phyloP scores from a whole-genome alignment of 768 basidiomycete species.

The Gloeopeniophorella convolvens region DNA sequence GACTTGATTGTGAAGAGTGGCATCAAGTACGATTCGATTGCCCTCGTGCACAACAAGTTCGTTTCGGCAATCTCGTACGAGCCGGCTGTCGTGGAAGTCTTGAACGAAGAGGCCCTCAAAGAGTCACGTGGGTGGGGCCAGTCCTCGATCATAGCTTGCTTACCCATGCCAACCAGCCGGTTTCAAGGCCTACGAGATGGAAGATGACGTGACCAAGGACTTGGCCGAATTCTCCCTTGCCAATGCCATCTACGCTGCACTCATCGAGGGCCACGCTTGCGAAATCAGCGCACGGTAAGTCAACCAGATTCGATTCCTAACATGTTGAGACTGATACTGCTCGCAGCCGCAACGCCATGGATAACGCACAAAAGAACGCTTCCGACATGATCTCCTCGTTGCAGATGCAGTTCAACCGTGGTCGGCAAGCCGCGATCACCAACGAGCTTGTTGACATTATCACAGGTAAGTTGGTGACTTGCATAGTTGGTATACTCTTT shows the following conservation, averaged over 20 bases:
- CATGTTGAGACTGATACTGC: conserved; percentile 4
- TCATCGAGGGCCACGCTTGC: conserved; percentile 93
- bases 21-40: conserved; percentile 80
- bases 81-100: conserved; percentile 64
- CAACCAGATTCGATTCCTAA: background rate
- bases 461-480: conserved; percentile 59
- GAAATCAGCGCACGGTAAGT: conserved; percentile 84
- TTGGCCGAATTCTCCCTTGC: conserved; percentile 93
- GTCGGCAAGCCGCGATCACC: conserved; percentile 96
- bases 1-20: conserved; percentile 86
- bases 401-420: conserved; percentile 96
- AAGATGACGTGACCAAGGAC: conserved; percentile 92
- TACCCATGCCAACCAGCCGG: conserved; percentile 44
- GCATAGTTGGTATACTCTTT: background rate
- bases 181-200: conserved; percentile 96
- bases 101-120: conserved; percentile 74
- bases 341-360: conserved; percentile 93
- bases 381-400: conserved; percentile 83
- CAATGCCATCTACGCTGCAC: conserved; percentile 91
- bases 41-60: conserved; percentile 79
- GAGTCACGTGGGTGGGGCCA: conserved; percentile 57
- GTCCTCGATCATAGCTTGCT: background rate
- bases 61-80: conserved; percentile 90
- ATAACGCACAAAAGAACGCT: conserved; percentile 99
- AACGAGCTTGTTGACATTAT: conserved; percentile 93